A percentile compares a stretch with the other conserved stretches of the same genome.
Conservation (phyloP, 805 yeast species). For the Scheffersomyces ergatensis region DNA sequence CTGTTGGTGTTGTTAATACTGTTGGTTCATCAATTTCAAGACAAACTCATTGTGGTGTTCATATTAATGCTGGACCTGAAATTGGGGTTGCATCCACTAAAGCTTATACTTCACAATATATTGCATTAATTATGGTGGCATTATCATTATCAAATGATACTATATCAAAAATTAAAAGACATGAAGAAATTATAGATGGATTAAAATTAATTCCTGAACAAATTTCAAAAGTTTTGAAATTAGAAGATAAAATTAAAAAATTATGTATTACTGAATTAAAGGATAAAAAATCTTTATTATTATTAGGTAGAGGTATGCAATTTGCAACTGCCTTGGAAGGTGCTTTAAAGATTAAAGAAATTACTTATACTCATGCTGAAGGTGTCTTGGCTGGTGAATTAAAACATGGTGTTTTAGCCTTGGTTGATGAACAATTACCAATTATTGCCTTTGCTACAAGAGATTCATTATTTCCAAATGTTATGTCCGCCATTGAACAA, state of each 20-base stretch:
- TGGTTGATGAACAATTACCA: constrained; percentile 92
- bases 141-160: constrained; percentile 92
- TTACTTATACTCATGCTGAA: constrained; percentile 98
- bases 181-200: constrained; percentile 82
- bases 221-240: constrained; percentile 69
- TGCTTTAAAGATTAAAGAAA: constrained; percentile 96
- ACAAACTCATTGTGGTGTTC: constrained; percentile 98
- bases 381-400: constrained; percentile 99
- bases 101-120: constrained; percentile 97
- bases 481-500: constrained; percentile 92
- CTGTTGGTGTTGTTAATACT: constrained; percentile 95
- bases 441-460: constrained; percentile 94
- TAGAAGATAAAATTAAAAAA: constrained; percentile 71
- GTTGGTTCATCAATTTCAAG: constrained; percentile 97
- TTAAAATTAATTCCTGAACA: constrained; percentile 81
- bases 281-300: constrained; percentile 79
- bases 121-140: constrained; percentile 96
- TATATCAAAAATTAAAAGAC: constrained; percentile 72
- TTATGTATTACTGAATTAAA: constrained; percentile 73
- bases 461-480: constrained; percentile 94
- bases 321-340: constrained; percentile 97
- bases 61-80: constrained; percentile 98
- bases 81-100: constrained; percentile 99
- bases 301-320: constrained; percentile 97
- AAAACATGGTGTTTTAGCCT: constrained; percentile 96